phyloP scores from a whole-genome alignment of 2,329 filamentous ascomycete genomes.

The Fragosphaeria purpurea region DNA sequence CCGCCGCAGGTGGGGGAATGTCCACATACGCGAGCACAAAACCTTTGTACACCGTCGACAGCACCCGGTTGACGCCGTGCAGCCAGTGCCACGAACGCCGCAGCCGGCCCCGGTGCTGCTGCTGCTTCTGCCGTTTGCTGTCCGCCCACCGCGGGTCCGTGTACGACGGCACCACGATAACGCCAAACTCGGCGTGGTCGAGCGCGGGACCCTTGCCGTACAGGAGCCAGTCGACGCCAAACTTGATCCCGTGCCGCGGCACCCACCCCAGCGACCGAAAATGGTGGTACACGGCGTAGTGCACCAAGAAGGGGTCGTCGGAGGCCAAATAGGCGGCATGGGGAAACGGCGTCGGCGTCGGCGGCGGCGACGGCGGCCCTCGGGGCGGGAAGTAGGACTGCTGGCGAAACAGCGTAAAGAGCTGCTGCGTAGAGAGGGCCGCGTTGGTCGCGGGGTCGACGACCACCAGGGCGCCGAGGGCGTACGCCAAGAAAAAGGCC shows the following conservation, averaged over 20 bases:
- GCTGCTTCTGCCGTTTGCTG: too few relatives aligned
- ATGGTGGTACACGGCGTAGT: slow-evolving; percentile 89
- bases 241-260: slow-evolving; percentile 84
- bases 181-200: slow-evolving; percentile 85
- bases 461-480: slow-evolving; percentile 63
- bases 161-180: slow-evolving; percentile 78
- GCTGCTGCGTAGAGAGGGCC: slow-evolving; percentile 40
- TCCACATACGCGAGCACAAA: slow-evolving; percentile 87
- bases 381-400: slow-evolving; percentile 60
- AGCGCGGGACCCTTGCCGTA: slow-evolving; percentile 92
- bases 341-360: too few relatives aligned
- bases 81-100: slow-evolving; percentile 66
- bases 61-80: slow-evolving; percentile 80
- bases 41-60: slow-evolving; percentile 84
- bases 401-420: slow-evolving; percentile 58
- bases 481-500: slow-evolving; percentile 81
- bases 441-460: slow-evolving; percentile 35
- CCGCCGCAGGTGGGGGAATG: slow-evolving; percentile 57
- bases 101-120: slow-evolving; percentile 21
- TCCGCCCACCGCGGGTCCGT: slow-evolving; percentile 67
- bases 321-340: too few relatives aligned
- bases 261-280: slow-evolving; percentile 95
- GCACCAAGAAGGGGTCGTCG: slow-evolving; percentile 75
- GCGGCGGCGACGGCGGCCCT: slow-evolving; percentile 3
- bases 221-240: slow-evolving; percentile 87